Conservation (phyloP, 345 rosid genomes). For the Corchorus olitorius region DNA sequence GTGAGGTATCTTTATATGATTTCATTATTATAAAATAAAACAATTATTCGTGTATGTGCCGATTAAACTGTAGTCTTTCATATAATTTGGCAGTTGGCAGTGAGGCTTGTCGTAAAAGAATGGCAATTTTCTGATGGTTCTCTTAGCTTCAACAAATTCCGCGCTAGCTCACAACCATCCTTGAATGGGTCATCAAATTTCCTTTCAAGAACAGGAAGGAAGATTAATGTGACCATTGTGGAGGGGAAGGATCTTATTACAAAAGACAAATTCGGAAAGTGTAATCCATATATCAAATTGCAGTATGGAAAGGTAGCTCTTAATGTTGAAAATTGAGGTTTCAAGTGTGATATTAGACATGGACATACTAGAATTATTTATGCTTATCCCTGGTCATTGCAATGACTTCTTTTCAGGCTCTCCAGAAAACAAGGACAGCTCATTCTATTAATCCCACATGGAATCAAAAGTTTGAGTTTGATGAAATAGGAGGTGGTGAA, state of each 20-base stretch:
- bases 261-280: slow-evolving; percentile 69
- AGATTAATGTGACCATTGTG: slow-evolving; percentile 53
- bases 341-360: slow-evolving; percentile 3
- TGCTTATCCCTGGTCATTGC: slow-evolving; percentile 13
- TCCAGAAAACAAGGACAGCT: slow-evolving; percentile 66
- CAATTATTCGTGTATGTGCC: neutral
- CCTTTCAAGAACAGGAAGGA: slow-evolving; percentile 74
- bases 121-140: slow-evolving; percentile 98
- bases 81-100: slow-evolving; percentile 58
- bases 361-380: neutral
- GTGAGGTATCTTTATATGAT: neutral
- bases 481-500: slow-evolving; percentile 82
- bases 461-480: slow-evolving; percentile 83
- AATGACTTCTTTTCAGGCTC: slow-evolving; percentile 39
- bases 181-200: slow-evolving; percentile 56
- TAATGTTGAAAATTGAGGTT: slow-evolving; percentile 11
- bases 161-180: slow-evolving; percentile 46
- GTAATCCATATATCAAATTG: slow-evolving; percentile 76
- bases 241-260: slow-evolving; percentile 68
- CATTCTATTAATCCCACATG: slow-evolving; percentile 53
- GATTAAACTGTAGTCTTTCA: neutral
- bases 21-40: neutral
- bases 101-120: slow-evolving; percentile 78
- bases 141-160: slow-evolving; percentile 53
- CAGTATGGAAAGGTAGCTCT: slow-evolving; percentile 81